A percentile compares a stretch with the other conserved stretches of the same genome.
Evolutionary conservation across 139 green algal genomes (phyloP).

Genomic region (Chlamydomonas schloesseri): DNA sequence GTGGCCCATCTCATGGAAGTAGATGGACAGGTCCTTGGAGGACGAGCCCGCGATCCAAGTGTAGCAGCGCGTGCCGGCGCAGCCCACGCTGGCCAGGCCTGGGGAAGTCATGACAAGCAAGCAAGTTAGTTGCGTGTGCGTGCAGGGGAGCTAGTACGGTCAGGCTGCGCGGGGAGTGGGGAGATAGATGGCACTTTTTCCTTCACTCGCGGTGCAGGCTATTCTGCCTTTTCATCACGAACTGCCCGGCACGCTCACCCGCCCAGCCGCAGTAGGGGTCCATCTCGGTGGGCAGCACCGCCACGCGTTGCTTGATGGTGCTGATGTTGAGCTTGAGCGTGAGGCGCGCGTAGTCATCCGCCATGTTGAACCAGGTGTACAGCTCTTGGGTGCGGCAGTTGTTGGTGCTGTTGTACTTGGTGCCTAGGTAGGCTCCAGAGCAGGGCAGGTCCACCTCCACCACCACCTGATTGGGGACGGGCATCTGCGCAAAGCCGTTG

Average conservation of each 20-base stretch:
- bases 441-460: neutral
- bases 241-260: neutral
- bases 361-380: neutral
- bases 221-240: too few species aligned
- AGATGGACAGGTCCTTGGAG: neutral
- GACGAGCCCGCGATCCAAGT: neutral
- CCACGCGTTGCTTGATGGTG: slow-evolving; percentile 19
- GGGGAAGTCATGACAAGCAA: too few species aligned
- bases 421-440: neutral
- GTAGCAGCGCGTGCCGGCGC: slow-evolving; percentile 8
- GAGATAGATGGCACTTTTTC: too few species aligned
- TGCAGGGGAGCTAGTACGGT: too few species aligned
- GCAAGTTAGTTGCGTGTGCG: too few species aligned
- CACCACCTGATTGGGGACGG: neutral
- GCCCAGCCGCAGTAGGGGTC: neutral
- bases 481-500: neutral
- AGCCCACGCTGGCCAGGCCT: slow-evolving; percentile 17
- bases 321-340: neutral
- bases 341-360: neutral
- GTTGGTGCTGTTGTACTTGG: neutral
- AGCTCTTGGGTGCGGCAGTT: neutral
- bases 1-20: slow-evolving; percentile 27
- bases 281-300: slow-evolving; percentile 3
- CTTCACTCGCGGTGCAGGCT: too few species aligned
- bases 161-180: too few species aligned